phyloP scores from a whole-genome alignment of 2,329 filamentous ascomycete species.

The Bisporella sp. region DNA sequence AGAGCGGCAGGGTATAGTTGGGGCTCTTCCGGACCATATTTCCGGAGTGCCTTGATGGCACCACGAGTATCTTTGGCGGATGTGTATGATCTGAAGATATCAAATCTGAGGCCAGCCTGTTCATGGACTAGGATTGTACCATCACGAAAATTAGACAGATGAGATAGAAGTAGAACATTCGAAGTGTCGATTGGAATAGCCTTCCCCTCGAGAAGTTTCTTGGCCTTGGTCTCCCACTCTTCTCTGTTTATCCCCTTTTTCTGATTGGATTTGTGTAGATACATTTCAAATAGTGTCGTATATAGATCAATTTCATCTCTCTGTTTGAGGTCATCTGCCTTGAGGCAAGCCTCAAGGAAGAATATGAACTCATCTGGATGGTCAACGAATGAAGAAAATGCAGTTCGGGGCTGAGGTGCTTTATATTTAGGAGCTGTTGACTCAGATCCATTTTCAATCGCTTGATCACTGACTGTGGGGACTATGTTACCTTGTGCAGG shows the following conservation, averaged over 20 bases:
- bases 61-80: constrained; percentile 85
- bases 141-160: constrained; percentile 82
- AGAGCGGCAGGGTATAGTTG: constrained; percentile 88
- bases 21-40: constrained; percentile 87
- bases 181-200: constrained; percentile 87
- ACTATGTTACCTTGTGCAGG: constrained; percentile 42
- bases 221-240: constrained; percentile 87
- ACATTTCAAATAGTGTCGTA: constrained; percentile 97
- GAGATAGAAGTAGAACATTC: constrained; percentile 86
- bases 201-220: constrained; percentile 75
- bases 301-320: constrained; percentile 80
- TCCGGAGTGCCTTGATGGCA: constrained; percentile 80
- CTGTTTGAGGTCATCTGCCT: constrained; percentile 62
- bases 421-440: constrained; percentile 54
- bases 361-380: constrained; percentile 86
- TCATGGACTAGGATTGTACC: constrained; percentile 91
- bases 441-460: constrained; percentile 39
- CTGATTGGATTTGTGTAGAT: constrained; percentile 78
- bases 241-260: constrained; percentile 65
- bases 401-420: constrained; percentile 74
- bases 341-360: constrained; percentile 83
- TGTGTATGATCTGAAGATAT: constrained; percentile 96
- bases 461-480: constrained; percentile 45
- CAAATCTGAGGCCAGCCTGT: constrained; percentile 82
- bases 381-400: constrained; percentile 95